These are phyloP conservation scores for Xenosphaeropsis pyriputrescens DNA, from an alignment of 2,329 filamentous ascomycete species.

Conservation along the genomic window DNA sequence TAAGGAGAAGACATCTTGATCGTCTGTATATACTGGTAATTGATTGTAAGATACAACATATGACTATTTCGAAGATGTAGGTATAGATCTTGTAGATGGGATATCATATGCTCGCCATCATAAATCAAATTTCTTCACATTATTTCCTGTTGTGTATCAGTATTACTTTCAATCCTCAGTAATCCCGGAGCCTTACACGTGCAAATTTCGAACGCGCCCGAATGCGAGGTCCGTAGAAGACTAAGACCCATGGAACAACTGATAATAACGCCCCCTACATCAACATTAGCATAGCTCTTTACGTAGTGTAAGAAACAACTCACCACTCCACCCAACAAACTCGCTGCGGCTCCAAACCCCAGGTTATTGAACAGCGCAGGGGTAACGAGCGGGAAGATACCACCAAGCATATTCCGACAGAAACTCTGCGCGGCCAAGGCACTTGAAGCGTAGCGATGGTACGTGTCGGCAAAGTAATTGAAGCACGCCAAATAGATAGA, in stretches of 20 bases:
- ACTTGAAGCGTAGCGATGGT: constrained; percentile 71
- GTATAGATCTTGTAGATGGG: too few relatives aligned
- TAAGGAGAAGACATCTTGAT: too few relatives aligned
- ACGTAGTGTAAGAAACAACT: too few relatives aligned
- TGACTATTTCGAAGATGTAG: too few relatives aligned
- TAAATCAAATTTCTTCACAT: neutral
- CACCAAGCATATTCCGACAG: constrained; percentile 72
- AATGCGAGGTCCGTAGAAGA: constrained; percentile 66
- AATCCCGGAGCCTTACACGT: neutral
- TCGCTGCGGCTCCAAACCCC: constrained; percentile 56
- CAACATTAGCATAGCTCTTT: too few relatives aligned
- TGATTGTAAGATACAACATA: too few relatives aligned
- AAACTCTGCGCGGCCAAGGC: constrained; percentile 78
- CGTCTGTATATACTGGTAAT: too few relatives aligned
- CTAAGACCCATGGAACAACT: constrained; percentile 74
- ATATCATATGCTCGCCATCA: too few relatives aligned
- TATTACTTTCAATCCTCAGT: neutral
- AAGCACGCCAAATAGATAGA: constrained; percentile 79
- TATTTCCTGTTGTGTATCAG: neutral
- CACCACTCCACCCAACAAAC: constrained; percentile 59
- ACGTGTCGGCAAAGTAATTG: constrained; percentile 84
- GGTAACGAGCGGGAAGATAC: constrained; percentile 67
- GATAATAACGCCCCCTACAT: constrained; percentile 37
- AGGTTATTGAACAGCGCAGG: constrained; percentile 57
- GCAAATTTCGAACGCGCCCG: constrained; percentile 66